These are phyloP conservation scores for Barnettozyma salicaria DNA, from an alignment of 805 yeast genomes.

Conservation along the genomic window DNA sequence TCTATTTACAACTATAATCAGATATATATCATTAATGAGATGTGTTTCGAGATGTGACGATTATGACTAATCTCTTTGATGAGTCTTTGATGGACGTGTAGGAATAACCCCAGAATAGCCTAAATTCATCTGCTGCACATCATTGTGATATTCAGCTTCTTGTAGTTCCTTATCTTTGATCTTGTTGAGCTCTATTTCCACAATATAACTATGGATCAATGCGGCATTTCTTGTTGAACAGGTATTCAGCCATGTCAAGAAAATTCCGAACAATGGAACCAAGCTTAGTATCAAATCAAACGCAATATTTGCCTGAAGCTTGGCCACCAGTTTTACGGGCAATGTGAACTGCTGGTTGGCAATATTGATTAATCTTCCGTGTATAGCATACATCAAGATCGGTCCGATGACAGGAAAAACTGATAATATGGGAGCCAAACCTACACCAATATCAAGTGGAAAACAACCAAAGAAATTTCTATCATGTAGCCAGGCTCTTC, in stretches of 20 bases:
- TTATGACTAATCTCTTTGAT: no score
- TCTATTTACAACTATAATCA: no score
- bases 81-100: neutral
- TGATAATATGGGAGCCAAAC: slow-evolving; percentile 68
- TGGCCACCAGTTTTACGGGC: slow-evolving; percentile 54
- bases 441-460: slow-evolving; percentile 68
- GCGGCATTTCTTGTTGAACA: slow-evolving; percentile 91
- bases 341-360: slow-evolving; percentile 53
- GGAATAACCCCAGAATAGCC: slow-evolving; percentile 3
- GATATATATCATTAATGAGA: no score
- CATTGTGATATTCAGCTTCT: neutral
- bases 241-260: slow-evolving; percentile 75
- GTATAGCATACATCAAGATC: slow-evolving; percentile 68
- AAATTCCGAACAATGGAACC: slow-evolving; percentile 74
- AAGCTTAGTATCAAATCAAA: slow-evolving; percentile 70
- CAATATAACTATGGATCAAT: slow-evolving; percentile 45
- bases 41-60: no score
- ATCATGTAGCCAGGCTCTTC: slow-evolving; percentile 84
- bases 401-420: slow-evolving; percentile 86
- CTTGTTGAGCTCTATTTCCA: slow-evolving; percentile 15
- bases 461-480: slow-evolving; percentile 76
- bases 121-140: neutral
- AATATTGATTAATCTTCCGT: slow-evolving; percentile 54
- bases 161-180: slow-evolving; percentile 3
- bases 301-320: slow-evolving; percentile 70